Base-by-base conservation (phyloP, 2,329 filamentous ascomycete species). In the Neonectria ditissima region DNA sequence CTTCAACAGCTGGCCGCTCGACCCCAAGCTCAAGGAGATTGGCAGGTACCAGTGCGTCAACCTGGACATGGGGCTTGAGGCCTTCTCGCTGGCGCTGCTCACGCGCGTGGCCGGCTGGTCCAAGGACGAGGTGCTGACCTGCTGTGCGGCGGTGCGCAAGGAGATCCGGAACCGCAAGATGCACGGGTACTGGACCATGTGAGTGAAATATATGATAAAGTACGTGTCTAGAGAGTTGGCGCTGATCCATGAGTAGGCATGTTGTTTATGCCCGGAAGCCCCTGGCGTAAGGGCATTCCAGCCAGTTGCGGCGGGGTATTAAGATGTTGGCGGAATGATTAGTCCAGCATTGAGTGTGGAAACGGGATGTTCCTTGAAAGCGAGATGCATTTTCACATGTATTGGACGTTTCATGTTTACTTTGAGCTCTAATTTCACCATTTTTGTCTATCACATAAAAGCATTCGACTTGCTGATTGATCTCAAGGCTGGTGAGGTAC, bases 21-120 rank as follows among this genome's bases (percentile, higher is more conserved):
- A 84, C 30, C 76, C 75, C 16, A 80, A 81, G 32, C 76, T 83
- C 53, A 87, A 86, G 69, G 80, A 85, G 59, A 72, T 85, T 14
- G 84, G 84, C 55, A 48, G 45, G 26, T 68, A 63, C 53, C 65
- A 69, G 26, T 62, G 63, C n/a, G 66, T 65, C n/a, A 74, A 73
- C 45, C 51, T 74, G 10, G 54, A 69, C 26, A 65, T 65, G 26
- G 70, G 70, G 7, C 53, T 75, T 37, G 74, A 76, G 47, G 73
- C 70, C 1, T 66, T 76, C 28, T 72, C 73, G 3, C 59, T 77
- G 26, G 73, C 68, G 1, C 45, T 74, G 20, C 59, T 77, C 20
- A 75, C 74, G 2, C 67, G 70, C 11, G 70, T 69, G 3, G 62
- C 66, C 14, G 63, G 67, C 0, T 77, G 75, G 74, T 58, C 65